Percentiles rank a stretch among this genome's conserved stretches.
Evolutionary conservation across 305 asterid genomes (phyloP).

Genomic region (Fraxinus ornus): DNA sequence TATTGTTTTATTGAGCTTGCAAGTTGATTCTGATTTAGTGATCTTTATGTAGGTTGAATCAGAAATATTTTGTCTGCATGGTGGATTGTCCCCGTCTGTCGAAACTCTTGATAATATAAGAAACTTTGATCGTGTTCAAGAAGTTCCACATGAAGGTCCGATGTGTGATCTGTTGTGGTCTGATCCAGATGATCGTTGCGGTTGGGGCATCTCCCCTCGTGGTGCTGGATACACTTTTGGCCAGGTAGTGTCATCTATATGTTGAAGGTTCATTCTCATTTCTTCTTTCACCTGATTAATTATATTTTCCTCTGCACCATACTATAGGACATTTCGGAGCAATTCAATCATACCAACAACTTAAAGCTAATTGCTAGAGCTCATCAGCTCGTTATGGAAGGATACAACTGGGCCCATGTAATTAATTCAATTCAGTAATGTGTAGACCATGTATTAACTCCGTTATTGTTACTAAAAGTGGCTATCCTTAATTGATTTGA

Average conservation of each 20-base stretch:
- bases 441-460: background rate
- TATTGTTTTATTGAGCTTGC: slow-evolving; percentile 3
- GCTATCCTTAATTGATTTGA: background rate
- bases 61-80: slow-evolving; percentile 62
- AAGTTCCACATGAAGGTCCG: slow-evolving; percentile 87
- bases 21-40: slow-evolving; percentile 6
- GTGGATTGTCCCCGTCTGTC: slow-evolving; percentile 63
- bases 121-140: slow-evolving; percentile 64
- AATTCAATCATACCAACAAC: slow-evolving; percentile 86
- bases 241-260: slow-evolving; percentile 41
- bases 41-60: slow-evolving; percentile 52
- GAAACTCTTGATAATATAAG: slow-evolving; percentile 63
- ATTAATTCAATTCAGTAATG: slow-evolving; percentile 14
- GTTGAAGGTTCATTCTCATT: background rate
- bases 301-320: background rate
- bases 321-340: slow-evolving; percentile 93
- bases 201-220: slow-evolving; percentile 89
- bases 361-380: slow-evolving; percentile 97
- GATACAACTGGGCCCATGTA: slow-evolving; percentile 99
- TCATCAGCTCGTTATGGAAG: slow-evolving; percentile 99
- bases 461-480: background rate
- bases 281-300: background rate
- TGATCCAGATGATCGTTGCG: slow-evolving; percentile 85
- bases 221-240: slow-evolving; percentile 88
- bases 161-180: slow-evolving; percentile 89